These are phyloP conservation scores for Tylopilus subfusipes DNA, from an alignment of 768 basidiomycete genomes.

Conservation along the genomic window DNA sequence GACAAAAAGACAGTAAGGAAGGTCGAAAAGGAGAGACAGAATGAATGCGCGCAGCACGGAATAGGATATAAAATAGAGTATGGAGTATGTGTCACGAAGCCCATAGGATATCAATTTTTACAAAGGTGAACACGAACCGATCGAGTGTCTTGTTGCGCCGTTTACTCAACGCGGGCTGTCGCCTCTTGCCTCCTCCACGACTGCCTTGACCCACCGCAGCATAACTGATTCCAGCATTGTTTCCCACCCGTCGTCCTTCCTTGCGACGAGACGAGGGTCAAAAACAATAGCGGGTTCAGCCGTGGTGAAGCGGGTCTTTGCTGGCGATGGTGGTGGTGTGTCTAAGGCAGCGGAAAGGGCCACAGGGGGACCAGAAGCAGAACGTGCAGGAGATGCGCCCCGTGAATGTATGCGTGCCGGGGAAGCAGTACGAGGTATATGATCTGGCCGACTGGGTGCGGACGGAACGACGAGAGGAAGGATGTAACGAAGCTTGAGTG, in stretches of 20 bases:
- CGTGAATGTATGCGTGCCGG: slow-evolving; percentile 19
- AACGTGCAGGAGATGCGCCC: slow-evolving; percentile 24
- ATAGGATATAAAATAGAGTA: slow-evolving; percentile 14
- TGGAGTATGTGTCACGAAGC: not conserved
- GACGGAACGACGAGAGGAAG: slow-evolving; percentile 62
- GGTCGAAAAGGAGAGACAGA: not conserved
- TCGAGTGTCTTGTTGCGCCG: not conserved
- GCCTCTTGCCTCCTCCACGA: slow-evolving; percentile 62
- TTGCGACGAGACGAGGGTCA: slow-evolving; percentile 70
- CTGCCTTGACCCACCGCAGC: slow-evolving; percentile 61
- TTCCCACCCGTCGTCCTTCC: slow-evolving; percentile 77
- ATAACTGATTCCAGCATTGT: slow-evolving; percentile 67
- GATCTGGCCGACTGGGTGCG: slow-evolving; percentile 30
- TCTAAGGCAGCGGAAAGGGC: not conserved
- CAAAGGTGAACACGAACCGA: not conserved
- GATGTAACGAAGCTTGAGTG: slow-evolving; percentile 78
- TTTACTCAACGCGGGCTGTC: slow-evolving; percentile 25
- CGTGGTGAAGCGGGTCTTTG: slow-evolving; percentile 37
- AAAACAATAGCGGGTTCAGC: slow-evolving; percentile 56
- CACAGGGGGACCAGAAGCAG: slow-evolving; percentile 10
- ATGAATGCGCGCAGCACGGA: slow-evolving; percentile 3
- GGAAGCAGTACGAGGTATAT: slow-evolving; percentile 23
- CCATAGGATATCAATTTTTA: slow-evolving; percentile 6
- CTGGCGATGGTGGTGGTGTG: slow-evolving; percentile 29
- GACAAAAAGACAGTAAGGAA: not conserved